These are phyloP conservation scores for Solanum etuberosum DNA, from an alignment of 257 asterid genomes.

Conservation along the genomic window DNA sequence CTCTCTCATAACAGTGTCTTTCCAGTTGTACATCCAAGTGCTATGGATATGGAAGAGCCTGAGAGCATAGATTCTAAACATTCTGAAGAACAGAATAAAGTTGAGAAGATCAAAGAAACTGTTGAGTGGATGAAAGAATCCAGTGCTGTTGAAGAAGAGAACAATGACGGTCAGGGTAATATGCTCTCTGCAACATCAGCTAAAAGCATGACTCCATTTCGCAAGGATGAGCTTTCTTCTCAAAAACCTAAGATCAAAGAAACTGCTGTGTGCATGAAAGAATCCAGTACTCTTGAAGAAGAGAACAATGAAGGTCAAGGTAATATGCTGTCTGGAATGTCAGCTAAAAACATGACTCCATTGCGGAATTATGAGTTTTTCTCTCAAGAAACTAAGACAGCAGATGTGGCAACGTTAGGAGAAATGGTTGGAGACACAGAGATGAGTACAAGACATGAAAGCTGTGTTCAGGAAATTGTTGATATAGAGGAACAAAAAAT, in stretches of 20 bases:
- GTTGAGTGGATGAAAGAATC: background rate
- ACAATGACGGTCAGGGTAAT: background rate
- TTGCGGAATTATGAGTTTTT: background rate
- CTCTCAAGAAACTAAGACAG: background rate
- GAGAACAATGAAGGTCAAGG: background rate
- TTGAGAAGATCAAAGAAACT: background rate
- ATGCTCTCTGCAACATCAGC: background rate
- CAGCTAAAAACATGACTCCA: background rate
- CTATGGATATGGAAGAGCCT: background rate
- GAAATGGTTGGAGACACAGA: background rate
- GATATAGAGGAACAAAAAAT: background rate
- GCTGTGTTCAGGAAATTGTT: background rate
- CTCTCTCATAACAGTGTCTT: background rate
- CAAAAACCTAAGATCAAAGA: background rate
- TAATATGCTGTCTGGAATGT: background rate
- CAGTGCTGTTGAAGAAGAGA: background rate
- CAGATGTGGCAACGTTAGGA: background rate
- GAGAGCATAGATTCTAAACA: background rate
- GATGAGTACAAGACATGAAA: background rate
- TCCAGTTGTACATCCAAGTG: background rate
- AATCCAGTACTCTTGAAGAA: background rate
- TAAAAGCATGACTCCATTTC: background rate
- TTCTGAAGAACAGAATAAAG: background rate
- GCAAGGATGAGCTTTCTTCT: background rate
- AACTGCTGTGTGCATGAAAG: background rate